Conservation (phyloP, 306 rosid genomes). For the Pachyrhizus erosus region DNA sequence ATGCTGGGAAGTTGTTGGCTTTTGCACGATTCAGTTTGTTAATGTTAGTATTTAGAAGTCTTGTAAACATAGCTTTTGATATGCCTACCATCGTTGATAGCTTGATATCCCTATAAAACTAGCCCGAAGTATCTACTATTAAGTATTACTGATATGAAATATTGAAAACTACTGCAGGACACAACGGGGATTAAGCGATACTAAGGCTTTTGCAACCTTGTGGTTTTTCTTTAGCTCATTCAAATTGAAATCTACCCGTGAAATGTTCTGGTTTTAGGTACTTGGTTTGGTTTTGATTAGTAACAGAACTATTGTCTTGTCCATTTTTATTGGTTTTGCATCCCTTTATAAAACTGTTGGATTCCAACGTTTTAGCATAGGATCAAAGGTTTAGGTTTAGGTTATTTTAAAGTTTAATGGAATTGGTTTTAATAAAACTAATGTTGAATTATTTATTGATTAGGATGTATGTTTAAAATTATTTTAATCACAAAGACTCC, state of each 20-base stretch:
- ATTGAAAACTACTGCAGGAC: conserved; percentile 21
- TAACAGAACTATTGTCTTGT: background rate
- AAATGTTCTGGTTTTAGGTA: no score
- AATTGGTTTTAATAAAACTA: background rate
- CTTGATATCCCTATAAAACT: background rate
- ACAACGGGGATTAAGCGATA: background rate
- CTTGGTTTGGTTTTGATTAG: background rate
- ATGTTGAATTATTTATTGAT: background rate
- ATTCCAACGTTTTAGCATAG: background rate
- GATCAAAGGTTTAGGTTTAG: background rate
- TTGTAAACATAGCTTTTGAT: conserved; percentile 19
- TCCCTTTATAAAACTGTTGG: background rate
- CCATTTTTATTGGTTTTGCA: background rate
- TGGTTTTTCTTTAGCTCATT: background rate
- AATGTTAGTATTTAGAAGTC: background rate
- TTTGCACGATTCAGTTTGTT: conserved; percentile 36
- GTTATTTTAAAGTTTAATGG: no score
- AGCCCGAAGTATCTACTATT: background rate
- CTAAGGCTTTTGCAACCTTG: background rate
- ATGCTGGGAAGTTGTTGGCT: conserved; percentile 32
- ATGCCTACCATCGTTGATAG: background rate
- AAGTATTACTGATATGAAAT: conserved; percentile 19
- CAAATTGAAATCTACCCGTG: no score
- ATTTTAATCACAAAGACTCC: no score
- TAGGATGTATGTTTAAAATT: background rate